Evolutionary conservation across 31 red algal species (phyloP).

Genomic region (Bonnemaisonia californica): DNA sequence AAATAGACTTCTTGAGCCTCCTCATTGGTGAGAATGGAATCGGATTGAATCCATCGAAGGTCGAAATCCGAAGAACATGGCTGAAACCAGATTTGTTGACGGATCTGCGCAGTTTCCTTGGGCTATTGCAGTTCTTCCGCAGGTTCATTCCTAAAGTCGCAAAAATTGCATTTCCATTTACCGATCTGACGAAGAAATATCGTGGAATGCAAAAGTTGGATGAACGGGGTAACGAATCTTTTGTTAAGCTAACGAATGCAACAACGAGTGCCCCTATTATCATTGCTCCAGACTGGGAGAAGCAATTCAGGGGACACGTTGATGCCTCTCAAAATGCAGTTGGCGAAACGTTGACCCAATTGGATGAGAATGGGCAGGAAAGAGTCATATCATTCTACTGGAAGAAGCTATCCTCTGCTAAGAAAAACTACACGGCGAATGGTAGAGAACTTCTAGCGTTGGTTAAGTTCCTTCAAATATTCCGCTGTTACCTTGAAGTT

Average conservation of each 20-base stretch:
- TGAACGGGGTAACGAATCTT: background rate
- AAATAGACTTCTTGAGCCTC: slow-evolving; percentile 26
- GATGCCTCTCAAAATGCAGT: background rate
- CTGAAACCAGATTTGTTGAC: background rate
- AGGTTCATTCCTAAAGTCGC: slow-evolving; percentile 9
- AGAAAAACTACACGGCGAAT: background rate
- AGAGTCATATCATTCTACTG: background rate
- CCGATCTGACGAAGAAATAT: slow-evolving; percentile 34
- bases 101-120: slow-evolving; percentile 11
- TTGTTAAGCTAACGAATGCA: background rate
- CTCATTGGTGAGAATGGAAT: slow-evolving; percentile 2
- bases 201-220: background rate
- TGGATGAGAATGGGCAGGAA: background rate
- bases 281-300: background rate
- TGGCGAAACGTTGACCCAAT: background rate
- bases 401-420: background rate
- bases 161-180: background rate
- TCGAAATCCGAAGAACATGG: background rate
- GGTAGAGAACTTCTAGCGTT: background rate
- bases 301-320: background rate
- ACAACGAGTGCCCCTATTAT: background rate
- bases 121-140: slow-evolving; percentile 21
- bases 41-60: background rate
- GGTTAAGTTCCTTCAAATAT: too few species aligned
- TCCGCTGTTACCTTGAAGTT: too few species aligned